phyloP scores from a whole-genome alignment of 2,329 filamentous ascomycete genomes.

The Endothia cerciana region DNA sequence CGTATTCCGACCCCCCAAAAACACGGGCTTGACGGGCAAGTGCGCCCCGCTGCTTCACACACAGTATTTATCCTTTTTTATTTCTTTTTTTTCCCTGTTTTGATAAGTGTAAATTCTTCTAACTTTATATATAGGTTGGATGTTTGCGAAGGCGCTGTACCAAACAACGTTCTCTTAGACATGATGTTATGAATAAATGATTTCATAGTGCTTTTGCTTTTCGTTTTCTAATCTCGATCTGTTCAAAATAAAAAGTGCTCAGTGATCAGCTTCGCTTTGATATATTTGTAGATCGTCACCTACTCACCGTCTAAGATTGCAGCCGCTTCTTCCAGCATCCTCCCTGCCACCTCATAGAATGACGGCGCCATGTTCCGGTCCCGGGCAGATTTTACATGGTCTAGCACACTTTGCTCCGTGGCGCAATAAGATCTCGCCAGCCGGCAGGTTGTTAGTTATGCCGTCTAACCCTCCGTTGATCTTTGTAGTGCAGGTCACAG shows the following conservation, averaged over 20 bases:
- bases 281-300: slow-evolving; percentile 5
- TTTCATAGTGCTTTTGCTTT: background rate
- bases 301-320: background rate
- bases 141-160: too few relatives aligned
- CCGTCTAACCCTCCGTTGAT: background rate
- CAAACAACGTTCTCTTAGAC: background rate
- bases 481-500: slow-evolving; percentile 6
- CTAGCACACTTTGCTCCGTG: slow-evolving; percentile 5
- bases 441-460: slow-evolving; percentile 5
- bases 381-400: background rate
- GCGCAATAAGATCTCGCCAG: slow-evolving; percentile 12
- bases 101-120: too few relatives aligned
- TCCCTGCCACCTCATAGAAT: slow-evolving; percentile 10
- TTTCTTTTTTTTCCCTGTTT: too few relatives aligned
- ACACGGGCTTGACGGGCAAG: too few relatives aligned
- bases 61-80: too few relatives aligned
- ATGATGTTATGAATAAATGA: too few relatives aligned
- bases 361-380: background rate
- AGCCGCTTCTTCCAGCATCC: slow-evolving; percentile 6
- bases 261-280: background rate
- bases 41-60: too few relatives aligned
- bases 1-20: too few relatives aligned
- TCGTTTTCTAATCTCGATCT: slow-evolving; percentile 4
- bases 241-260: background rate
- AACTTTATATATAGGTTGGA: too few relatives aligned